A percentile compares a stretch with the other conserved stretches of the same genome.
phyloP scores from a whole-genome alignment of 2,329 filamentous ascomycete genomes.

The Bipolaris oryzae region DNA sequence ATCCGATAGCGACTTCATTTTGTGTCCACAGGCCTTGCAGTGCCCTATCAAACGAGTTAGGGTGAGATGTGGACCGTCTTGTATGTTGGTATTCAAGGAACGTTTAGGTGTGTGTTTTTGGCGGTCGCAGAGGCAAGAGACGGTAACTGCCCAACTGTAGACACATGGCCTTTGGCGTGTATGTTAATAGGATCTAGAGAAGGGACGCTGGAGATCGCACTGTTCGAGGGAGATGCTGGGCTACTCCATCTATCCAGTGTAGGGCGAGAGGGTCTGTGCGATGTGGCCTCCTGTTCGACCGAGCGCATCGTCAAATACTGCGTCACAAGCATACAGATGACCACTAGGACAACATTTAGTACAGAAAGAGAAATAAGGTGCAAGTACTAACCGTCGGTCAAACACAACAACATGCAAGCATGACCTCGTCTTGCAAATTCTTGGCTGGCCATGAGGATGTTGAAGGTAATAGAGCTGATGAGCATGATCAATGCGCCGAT shows the following conservation, averaged over 20 bases:
- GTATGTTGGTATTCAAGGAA: background rate
- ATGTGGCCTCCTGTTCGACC: background rate
- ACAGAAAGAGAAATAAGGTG: too few species aligned
- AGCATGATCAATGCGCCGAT: slow-evolving; percentile 41
- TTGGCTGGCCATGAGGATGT: slow-evolving; percentile 37
- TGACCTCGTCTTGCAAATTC: slow-evolving; percentile 41
- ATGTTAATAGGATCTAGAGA: background rate
- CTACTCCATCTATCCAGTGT: background rate
- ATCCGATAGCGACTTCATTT: too few species aligned
- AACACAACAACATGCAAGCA: slow-evolving; percentile 47
- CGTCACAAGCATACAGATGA: slow-evolving; percentile 25
- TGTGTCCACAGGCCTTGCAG: too few species aligned
- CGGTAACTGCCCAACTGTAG: background rate
- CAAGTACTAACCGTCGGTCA: slow-evolving; percentile 45
- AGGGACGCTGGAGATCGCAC: background rate
- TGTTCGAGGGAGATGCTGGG: background rate
- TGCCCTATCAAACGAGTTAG: too few species aligned
- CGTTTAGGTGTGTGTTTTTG: background rate
- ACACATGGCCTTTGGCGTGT: background rate
- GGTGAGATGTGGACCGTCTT: too few species aligned
- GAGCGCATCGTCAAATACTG: slow-evolving; percentile 29
- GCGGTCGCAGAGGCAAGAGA: background rate
- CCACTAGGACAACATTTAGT: slow-evolving; percentile 17
- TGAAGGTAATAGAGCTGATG: slow-evolving; percentile 43
- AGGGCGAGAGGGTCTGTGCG: background rate